Conservation (phyloP, 2,329 filamentous ascomycete genomes). For the Arthroderma uncinatum region DNA sequence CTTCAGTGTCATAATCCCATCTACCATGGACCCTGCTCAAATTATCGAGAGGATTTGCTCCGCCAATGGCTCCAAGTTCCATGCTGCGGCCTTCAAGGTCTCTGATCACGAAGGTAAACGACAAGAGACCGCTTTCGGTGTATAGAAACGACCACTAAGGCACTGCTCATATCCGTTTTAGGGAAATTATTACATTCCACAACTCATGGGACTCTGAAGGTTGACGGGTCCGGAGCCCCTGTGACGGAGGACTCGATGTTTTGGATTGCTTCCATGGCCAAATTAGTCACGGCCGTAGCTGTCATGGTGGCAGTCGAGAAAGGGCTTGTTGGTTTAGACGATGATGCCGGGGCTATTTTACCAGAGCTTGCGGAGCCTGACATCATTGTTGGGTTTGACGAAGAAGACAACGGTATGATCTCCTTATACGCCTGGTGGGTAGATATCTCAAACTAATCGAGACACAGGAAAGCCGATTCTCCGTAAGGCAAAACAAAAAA, state of each 20-base stretch:
- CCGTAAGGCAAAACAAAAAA: background rate
- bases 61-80: background rate
- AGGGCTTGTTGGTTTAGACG: background rate
- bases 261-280: background rate
- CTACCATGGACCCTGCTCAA: background rate
- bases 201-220: background rate
- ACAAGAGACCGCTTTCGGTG: background rate
- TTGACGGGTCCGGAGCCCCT: background rate
- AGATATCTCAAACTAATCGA: background rate
- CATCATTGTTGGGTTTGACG: conserved; percentile 8
- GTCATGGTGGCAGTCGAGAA: background rate
- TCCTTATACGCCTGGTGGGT: background rate
- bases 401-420: background rate
- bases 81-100: background rate
- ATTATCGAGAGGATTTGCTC: background rate
- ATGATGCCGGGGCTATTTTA: background rate
- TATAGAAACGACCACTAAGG: background rate
- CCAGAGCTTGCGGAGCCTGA: background rate
- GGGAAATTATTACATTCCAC: background rate
- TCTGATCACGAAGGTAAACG: background rate
- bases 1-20: background rate
- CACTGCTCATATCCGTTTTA: background rate
- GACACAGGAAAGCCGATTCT: background rate
- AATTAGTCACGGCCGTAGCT: background rate
- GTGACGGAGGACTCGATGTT: background rate